Conservation (phyloP, 2,329 filamentous ascomycete species). For the Talaromyces amestolkiae region DNA sequence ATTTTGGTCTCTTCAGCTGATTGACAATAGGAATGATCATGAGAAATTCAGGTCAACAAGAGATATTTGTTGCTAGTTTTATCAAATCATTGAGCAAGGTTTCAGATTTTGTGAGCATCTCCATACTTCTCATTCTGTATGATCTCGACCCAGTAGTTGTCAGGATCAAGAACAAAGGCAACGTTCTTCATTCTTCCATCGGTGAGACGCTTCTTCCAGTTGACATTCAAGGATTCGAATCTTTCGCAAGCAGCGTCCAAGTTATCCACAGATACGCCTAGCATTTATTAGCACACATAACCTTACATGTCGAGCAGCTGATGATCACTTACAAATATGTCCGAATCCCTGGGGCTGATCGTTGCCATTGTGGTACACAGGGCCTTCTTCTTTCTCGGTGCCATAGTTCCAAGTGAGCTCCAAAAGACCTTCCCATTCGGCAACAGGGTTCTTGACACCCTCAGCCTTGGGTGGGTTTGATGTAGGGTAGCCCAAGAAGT, state of each 20-base stretch:
- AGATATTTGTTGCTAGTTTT: background rate
- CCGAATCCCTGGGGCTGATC: conserved; percentile 88
- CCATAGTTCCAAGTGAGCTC: conserved; percentile 84
- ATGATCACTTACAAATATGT: conserved; percentile 69
- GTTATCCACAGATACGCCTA: conserved; percentile 78
- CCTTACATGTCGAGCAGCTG: background rate
- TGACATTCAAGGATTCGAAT: conserved; percentile 76
- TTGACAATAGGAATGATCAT: too few relatives aligned
- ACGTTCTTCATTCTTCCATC: conserved; percentile 91
- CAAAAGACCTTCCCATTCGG: conserved; percentile 75
- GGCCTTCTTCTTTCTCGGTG: conserved; percentile 71
- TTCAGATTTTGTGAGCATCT: conserved; percentile 12
- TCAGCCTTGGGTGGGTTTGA: conserved; percentile 54
- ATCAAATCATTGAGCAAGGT: background rate
- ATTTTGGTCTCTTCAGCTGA: too few relatives aligned
- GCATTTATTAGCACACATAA: background rate
- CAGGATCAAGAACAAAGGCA: conserved; percentile 85
- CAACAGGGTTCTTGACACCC: conserved; percentile 54
- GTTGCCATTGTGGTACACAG: conserved; percentile 93
- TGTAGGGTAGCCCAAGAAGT: conserved; percentile 80
- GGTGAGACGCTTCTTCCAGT: conserved; percentile 93
- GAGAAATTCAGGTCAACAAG: too few relatives aligned
- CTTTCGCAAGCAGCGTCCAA: conserved; percentile 82
- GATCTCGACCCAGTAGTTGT: conserved; percentile 74
- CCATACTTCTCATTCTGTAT: conserved; percentile 64